Evolutionary conservation across 2,329 filamentous ascomycete species (phyloP), one percentile per base, ranked within the genome.

Genomic region (Epichloe coenophiala): DNA sequence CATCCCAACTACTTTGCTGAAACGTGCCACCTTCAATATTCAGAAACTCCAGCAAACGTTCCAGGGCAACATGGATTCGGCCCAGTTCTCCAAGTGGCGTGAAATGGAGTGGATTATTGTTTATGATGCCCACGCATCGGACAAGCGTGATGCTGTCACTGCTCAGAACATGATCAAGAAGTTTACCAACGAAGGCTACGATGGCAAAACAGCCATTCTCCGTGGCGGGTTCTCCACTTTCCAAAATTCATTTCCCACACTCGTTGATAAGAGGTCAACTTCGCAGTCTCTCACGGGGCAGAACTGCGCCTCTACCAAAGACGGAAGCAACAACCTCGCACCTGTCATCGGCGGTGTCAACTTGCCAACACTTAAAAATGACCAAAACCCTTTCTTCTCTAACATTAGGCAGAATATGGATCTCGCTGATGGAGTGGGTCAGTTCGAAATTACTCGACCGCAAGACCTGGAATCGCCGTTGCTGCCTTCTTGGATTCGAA

Each of bases 371-470:
- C 75, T 79, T 0, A 76, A 80, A 56, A 81, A 81, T 53, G 78
- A 80, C 1, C 76, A 81, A 0, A 95, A 94, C 59, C 90, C 91
- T 0, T 97, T 98, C 70, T 97, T 97, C 65, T 82, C 83, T 54
- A 97, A 96, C 56, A 97, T 98, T 59, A 82, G 93, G 42, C 93
- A 97, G 65, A 95, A 97, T 56, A 91, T 94, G 80, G 93, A 97
- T 61, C 73, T 98, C 17, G 84, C 94, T 35, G 89, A 88, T 57
- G 93, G 93, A 19, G 91, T 97, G 11, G 93, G 93, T 0, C 90
- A 95, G 59, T 81, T 83, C 59, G 76, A 81, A n/a, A 62, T 81
- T 5, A 59, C 63, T 2, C 61, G 76, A 8, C 76, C 77, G 0
- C 41, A 63, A 2, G 70, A 65, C n/a, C 56, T 78, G 8, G 66